Evolutionary conservation across 192 early-diverging fungal species (phyloP).

Genomic region (Chytriomyces sp.): DNA sequence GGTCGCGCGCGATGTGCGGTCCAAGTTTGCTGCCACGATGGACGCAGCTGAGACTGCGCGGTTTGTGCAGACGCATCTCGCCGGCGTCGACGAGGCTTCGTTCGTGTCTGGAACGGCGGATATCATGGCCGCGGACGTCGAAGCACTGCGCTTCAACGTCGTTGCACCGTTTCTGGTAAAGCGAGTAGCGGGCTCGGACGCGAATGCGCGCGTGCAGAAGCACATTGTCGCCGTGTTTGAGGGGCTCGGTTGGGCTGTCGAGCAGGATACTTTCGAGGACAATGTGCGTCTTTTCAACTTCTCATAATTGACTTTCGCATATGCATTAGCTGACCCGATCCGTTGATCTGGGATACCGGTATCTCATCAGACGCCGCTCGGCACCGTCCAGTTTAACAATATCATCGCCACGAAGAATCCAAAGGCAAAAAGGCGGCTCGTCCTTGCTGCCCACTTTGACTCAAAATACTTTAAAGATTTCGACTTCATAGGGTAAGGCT

Average conservation of each 20-base stretch:
- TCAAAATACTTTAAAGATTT: slow-evolving; percentile 72
- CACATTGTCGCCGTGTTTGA: not conserved
- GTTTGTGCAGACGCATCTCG: not conserved
- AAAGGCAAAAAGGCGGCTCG: slow-evolving; percentile 66
- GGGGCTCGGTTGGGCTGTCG: slow-evolving; percentile 65
- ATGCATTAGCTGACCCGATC: not conserved
- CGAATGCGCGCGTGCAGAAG: slow-evolving; percentile 33
- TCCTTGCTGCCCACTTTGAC: slow-evolving; percentile 93
- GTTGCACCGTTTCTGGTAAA: slow-evolving; percentile 71
- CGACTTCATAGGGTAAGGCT: slow-evolving; percentile 64
- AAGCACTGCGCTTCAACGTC: not conserved
- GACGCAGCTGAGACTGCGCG: not conserved
- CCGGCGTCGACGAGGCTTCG: not conserved
- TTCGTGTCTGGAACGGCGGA: not conserved
- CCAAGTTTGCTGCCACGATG: not conserved
- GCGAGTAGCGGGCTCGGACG: slow-evolving; percentile 73
- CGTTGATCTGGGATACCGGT: too few species aligned
- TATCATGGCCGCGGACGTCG: not conserved
- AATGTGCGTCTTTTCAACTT: not conserved
- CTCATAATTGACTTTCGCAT: not conserved
- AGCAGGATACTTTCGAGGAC: slow-evolving; percentile 75
- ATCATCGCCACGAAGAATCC: slow-evolving; percentile 89
- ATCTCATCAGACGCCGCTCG: slow-evolving; percentile 69
- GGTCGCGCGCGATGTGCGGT: not conserved
- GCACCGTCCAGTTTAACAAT: slow-evolving; percentile 77